Evolutionary conservation across 1,139 yeast genomes (phyloP), one percentile per base, ranked within the genome.

Genomic region (Scheffersomyces illinoinensis): DNA sequence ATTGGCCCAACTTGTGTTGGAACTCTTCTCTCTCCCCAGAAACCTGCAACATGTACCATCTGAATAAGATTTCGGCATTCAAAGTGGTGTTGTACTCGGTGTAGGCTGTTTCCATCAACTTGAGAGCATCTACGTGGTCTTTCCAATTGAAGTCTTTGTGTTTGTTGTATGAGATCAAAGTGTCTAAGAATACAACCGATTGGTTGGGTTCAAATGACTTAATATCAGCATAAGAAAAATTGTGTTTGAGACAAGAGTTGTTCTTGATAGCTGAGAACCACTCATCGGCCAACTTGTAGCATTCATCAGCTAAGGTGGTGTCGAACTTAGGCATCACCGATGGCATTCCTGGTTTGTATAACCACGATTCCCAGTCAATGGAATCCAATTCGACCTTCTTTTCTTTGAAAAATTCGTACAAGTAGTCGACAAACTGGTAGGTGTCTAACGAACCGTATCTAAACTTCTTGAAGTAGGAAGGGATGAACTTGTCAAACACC

Each of bases 351-450:
- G 96, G 90, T 52, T 82, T 77, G 72, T 83, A 89, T 60, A 91
- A 78, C 97, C 97, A 93, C 46, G 86, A 73, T 57, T 91, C 82
- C 97, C 97, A 93, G 72, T 93, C 97, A 56, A 93, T 84, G 14
- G 81, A 63, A 66, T 91, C 91, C 65, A 91, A 80, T 33, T 80
- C 64, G 0, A 73, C 79, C 56, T 77, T 76, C 62, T 85, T 77
- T 55, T 81, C 80, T 21, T 64, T 56, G 67, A 87, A 89, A 68
- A 79, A 87, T 55, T 82, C 95, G 73, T 88, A 91, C 61, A 93
- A 75, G 1, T 91, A 80, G 65, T 90, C 96, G 63, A 88, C 74
- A 74, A 93, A 93, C 74, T 91, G 90, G 72, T 87, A 89, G 2
- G 97, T 86, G 71, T 91, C 97, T 60, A 93, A 80, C 2, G 96